These are phyloP conservation scores for Phytopythium boreale DNA, from an alignment of 352 stramenopile species.

Conservation along the genomic window DNA sequence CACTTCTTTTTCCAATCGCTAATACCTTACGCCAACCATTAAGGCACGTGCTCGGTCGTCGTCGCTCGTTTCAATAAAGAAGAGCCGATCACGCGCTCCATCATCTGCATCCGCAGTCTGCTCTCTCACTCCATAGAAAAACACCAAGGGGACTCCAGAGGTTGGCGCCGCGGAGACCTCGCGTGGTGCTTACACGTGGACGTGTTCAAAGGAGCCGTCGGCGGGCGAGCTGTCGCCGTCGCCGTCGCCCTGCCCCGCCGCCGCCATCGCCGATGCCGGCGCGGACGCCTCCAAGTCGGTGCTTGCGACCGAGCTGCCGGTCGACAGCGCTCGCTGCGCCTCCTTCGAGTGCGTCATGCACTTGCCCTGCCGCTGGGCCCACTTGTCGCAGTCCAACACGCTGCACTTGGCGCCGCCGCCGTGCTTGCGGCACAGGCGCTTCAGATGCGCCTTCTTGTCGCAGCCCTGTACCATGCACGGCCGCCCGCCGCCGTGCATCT, in stretches of 20 bases:
- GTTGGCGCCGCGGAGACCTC: not conserved
- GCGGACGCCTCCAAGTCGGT: not conserved
- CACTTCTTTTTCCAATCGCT: not conserved
- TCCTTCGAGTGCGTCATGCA: constrained; percentile 85
- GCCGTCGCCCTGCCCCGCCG: not conserved
- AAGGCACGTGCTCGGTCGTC: not conserved
- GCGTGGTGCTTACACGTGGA: not conserved
- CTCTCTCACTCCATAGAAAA: not conserved
- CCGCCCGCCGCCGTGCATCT: constrained; percentile 51
- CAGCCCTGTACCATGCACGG: constrained; percentile 61
- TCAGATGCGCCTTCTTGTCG: constrained; percentile 82
- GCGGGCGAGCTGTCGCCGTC: not conserved
- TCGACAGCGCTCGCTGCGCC: constrained; percentile 5
- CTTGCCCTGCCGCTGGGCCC: constrained; percentile 79
- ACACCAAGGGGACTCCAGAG: not conserved
- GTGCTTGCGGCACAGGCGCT: constrained; percentile 80
- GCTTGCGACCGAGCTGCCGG: not conserved
- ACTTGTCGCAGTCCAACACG: constrained; percentile 68
- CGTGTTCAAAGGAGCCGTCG: not conserved
- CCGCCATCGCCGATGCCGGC: no score
- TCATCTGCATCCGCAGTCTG: not conserved
- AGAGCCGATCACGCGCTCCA: not conserved
- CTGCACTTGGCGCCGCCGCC: constrained; percentile 78
- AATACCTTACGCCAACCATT: not conserved
- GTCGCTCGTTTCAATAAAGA: not conserved